Base-by-base conservation (phyloP, 139 green algal genomes). In the Chlamydomonas applanata region DNA sequence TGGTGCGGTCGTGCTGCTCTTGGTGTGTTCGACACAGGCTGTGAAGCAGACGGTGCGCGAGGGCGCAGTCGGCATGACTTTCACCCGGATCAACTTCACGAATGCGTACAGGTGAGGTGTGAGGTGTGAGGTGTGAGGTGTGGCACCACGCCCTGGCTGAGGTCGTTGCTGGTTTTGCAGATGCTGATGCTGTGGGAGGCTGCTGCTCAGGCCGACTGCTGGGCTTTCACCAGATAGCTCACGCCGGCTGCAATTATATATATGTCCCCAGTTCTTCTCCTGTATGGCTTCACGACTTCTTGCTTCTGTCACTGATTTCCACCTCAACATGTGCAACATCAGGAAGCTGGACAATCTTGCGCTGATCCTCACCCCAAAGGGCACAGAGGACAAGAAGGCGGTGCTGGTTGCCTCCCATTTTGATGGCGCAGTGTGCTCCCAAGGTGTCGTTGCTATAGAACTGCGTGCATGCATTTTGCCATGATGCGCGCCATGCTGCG, bases 331-430 rank as follows among this genome's bases (percentile, higher is more conserved):
- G n/a, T n/a, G n/a, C n/a, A n/a, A n/a, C n/a, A n/a, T n/a, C n/a
- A 69, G 62, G 62, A 20, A 49, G 27, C 34, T 69, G 14, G 62
- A 69, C 13, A 69, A 69, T 27, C 14, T 69, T 2, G 62, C 36
- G 5, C 32, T 69, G 4, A 52, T 29, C 4, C 3, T 69, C 33
- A 69, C 62, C 5, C 62, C 62, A 49, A 52, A n/a, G 13, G 62
- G 30, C 27, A 29, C 36, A 32, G 27, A 69, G 62, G 33, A 22
- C 30, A 29, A 53, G 25, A 29, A 29, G 53, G 71, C 79, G 2
- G 72, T 90, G n/a, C 76, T 89, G 30, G 52, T 90, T 1, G 80
- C 85, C 67, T 77, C 69, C 24, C 81, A 89, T 61, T 89, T 80
- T 33, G 82, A 92, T 61, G 75, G 34, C 46, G 81, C 81, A 0